These are phyloP conservation scores for Allantophomopsis cytisporea DNA, from an alignment of 2,329 filamentous ascomycete genomes.

Conservation along the genomic window DNA sequence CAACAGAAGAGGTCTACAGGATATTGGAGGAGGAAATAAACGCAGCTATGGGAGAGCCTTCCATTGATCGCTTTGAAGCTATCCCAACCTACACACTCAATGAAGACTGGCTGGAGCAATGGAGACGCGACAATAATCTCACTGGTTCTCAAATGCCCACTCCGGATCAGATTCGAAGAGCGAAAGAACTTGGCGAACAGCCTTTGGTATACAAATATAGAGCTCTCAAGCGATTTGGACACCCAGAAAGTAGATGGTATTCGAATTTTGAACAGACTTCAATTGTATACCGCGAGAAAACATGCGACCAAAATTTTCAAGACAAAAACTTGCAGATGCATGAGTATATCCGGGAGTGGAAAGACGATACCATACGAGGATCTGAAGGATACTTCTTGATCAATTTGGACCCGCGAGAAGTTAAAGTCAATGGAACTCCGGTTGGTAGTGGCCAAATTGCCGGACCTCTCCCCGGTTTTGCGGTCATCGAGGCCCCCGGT, in stretches of 20 bases:
- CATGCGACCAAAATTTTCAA: neutral
- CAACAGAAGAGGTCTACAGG: too few species aligned
- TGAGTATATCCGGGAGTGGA: neutral
- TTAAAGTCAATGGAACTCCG: neutral
- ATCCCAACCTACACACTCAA: too few species aligned
- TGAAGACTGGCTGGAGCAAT: too few species aligned
- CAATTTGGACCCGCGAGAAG: neutral
- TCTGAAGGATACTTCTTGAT: neutral
- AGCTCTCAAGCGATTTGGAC: neutral
- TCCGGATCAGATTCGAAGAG: neutral
- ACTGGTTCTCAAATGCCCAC: too few species aligned
- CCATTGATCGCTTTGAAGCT: too few species aligned
- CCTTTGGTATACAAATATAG: neutral
- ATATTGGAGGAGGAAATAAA: too few species aligned
- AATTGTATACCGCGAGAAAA: neutral
- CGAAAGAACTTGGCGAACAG: neutral
- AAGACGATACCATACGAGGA: neutral
- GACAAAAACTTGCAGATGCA: neutral
- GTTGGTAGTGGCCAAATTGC: neutral
- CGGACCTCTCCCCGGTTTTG: constrained; percentile 1
- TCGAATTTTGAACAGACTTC: neutral
- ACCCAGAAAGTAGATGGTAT: neutral
- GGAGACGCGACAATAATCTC: too few species aligned
- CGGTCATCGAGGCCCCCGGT: neutral
- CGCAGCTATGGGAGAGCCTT: too few species aligned